phyloP scores from a whole-genome alignment of 345 rosid genomes.

The Nephelium lappaceum region DNA sequence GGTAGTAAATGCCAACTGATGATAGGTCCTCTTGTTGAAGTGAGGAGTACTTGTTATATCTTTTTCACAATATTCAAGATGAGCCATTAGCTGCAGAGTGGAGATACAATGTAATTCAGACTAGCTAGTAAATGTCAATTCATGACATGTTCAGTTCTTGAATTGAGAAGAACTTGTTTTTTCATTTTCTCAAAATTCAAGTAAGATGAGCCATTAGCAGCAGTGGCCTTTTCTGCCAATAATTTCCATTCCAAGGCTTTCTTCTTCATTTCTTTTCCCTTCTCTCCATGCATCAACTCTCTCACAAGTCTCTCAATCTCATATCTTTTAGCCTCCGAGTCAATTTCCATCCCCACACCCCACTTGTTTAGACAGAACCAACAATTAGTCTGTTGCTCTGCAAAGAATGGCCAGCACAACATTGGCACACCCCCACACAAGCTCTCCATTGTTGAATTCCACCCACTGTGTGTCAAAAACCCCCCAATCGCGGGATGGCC shows the following conservation, averaged over 20 bases:
- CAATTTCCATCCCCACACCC: slow-evolving; percentile 22
- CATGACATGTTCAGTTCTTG: no score
- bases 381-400: background rate
- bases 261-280: slow-evolving; percentile 17
- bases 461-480: background rate
- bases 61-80: no score
- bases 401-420: background rate
- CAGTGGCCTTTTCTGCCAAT: slow-evolving; percentile 9
- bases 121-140: no score
- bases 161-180: background rate
- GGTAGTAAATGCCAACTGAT: background rate
- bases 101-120: no score
- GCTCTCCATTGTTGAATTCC: slow-evolving; percentile 3
- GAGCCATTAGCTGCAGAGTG: no score
- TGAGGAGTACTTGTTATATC: no score
- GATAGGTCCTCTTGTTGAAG: background rate
- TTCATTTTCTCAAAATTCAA: slow-evolving; percentile 10
- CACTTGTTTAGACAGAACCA: background rate
- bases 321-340: slow-evolving; percentile 10
- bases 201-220: slow-evolving; percentile 11
- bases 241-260: slow-evolving; percentile 17
- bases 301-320: slow-evolving; percentile 23
- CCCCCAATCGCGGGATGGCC: background rate
- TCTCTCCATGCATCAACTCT: slow-evolving; percentile 23
- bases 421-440: background rate